phyloP scores from a whole-genome alignment of 441 rosid species.

The Brassica hybrid region DNA sequence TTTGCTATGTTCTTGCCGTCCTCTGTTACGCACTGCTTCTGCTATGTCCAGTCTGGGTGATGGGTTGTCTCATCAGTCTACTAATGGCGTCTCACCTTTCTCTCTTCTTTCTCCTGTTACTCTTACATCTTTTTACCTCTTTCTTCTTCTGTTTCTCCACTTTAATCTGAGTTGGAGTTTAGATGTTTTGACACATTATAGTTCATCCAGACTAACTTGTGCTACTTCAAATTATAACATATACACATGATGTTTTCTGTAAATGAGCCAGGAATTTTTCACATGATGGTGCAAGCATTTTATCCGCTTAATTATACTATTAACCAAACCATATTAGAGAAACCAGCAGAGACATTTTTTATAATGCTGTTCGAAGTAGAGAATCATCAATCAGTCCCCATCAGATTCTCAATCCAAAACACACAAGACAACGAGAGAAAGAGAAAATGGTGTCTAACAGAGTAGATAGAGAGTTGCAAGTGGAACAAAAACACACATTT shows the following conservation, averaged over 20 bases:
- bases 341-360: background rate
- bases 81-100: slow-evolving; percentile 37
- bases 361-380: background rate
- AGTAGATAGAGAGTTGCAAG: slow-evolving; percentile 7
- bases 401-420: slow-evolving; percentile 24
- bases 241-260: background rate
- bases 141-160: slow-evolving; percentile 29
- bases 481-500: slow-evolving; percentile 11
- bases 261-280: slow-evolving; percentile 3
- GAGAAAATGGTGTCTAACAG: background rate
- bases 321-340: background rate
- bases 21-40: slow-evolving; percentile 37
- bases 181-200: slow-evolving; percentile 9
- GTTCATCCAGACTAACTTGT: background rate
- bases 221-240: background rate
- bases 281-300: slow-evolving; percentile 47
- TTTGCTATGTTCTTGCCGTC: slow-evolving; percentile 21
- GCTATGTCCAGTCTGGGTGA: slow-evolving; percentile 32
- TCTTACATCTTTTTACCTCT: slow-evolving; percentile 35
- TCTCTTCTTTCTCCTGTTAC: slow-evolving; percentile 32
- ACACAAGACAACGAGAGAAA: background rate
- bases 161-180: slow-evolving; percentile 24
- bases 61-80: slow-evolving; percentile 38
- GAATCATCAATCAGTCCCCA: slow-evolving; percentile 19
- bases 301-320: background rate